These are phyloP conservation scores for Castanea crenata DNA, from an alignment of 306 rosid genomes.

Conservation along the genomic window DNA sequence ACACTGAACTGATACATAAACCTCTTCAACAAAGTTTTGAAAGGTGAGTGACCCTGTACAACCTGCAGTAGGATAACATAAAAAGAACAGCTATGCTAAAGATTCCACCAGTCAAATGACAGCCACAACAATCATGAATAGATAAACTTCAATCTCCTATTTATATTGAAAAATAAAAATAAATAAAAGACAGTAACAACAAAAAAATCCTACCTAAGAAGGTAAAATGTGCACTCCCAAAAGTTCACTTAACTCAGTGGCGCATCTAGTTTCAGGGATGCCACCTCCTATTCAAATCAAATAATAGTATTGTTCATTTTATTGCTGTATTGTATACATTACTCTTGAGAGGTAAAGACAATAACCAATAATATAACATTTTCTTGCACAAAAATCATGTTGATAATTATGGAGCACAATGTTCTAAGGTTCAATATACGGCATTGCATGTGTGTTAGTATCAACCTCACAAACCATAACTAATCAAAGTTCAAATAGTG, in stretches of 20 bases:
- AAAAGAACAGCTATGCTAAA: constrained; percentile 21
- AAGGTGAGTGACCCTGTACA: constrained; percentile 38
- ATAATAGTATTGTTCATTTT: background rate
- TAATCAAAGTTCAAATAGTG: too few species aligned
- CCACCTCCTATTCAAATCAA: constrained; percentile 29
- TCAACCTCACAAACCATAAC: background rate
- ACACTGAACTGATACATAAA: background rate
- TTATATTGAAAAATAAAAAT: background rate
- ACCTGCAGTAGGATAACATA: constrained; percentile 28
- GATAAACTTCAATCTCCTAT: background rate
- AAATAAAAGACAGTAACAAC: background rate
- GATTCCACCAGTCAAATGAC: constrained; percentile 24
- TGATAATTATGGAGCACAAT: background rate
- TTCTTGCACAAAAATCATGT: background rate
- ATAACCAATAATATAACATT: background rate
- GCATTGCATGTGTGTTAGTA: background rate
- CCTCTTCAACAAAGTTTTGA: constrained; percentile 31
- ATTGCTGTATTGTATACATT: background rate
- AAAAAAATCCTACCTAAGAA: constrained; percentile 25
- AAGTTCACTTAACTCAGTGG: constrained; percentile 29
- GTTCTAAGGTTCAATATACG: background rate
- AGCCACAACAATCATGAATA: background rate
- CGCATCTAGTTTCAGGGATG: constrained; percentile 29
- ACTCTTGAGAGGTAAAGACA: background rate
- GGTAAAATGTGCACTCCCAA: constrained; percentile 32